A percentile compares a stretch with the other conserved stretches of the same genome.
phyloP scores from a whole-genome alignment of 2,329 filamentous ascomycete genomes.

The Emmonsiellopsis sp. region DNA sequence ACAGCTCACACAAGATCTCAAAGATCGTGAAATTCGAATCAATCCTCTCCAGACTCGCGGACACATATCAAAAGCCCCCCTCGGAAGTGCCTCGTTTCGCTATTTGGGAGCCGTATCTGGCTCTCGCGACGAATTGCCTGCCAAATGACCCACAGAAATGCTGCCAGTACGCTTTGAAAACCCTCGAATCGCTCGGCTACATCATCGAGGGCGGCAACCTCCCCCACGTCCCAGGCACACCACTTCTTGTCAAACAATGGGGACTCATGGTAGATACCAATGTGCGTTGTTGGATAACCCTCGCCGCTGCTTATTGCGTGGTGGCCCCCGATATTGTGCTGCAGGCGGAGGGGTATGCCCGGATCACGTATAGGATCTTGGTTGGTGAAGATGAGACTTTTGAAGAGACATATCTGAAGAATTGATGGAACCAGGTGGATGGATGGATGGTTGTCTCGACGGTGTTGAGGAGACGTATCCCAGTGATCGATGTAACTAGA shows the following conservation, averaged over 20 bases:
- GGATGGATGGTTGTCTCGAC: too few species aligned
- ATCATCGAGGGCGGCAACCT: constrained; percentile 16
- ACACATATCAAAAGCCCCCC: too few species aligned
- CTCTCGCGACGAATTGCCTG: constrained; percentile 14
- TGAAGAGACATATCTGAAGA: constrained; percentile 5
- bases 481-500: too few species aligned
- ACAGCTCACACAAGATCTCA: background rate
- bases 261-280: constrained; percentile 19
- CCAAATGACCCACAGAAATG: constrained; percentile 8
- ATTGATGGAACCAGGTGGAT: too few species aligned
- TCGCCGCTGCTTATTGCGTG: constrained; percentile 17
- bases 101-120: constrained; percentile 11
- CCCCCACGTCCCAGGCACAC: constrained; percentile 1
- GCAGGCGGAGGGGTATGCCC: constrained; percentile 23
- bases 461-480: too few species aligned
- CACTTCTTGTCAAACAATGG: constrained; percentile 19
- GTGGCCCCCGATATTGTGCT: constrained; percentile 13
- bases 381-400: constrained; percentile 28
- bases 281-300: constrained; percentile 21
- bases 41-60: constrained; percentile 9
- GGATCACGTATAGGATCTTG: constrained; percentile 22
- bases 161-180: constrained; percentile 15
- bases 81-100: constrained; percentile 19
- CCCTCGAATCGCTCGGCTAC: constrained; percentile 18
- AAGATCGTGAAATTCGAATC: constrained; percentile 10